Conservation (phyloP, 306 rosid species). For the Pueraria montana region DNA sequence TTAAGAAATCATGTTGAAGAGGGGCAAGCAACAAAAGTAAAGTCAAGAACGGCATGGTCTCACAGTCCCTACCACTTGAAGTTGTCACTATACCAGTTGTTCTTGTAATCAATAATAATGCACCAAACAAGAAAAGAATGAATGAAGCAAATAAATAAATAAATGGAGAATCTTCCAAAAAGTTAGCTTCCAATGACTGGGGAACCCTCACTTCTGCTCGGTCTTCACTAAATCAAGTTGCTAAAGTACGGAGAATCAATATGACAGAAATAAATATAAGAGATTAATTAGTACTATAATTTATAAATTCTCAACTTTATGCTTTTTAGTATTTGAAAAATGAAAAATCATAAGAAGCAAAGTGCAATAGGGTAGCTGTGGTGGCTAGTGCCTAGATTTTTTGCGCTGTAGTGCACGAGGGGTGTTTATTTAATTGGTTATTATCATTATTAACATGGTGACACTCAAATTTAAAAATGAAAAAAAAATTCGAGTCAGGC, state of each 20-base stretch:
- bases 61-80: constrained; percentile 54
- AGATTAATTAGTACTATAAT: not conserved
- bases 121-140: not conserved
- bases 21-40: constrained; percentile 44
- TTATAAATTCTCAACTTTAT: not conserved
- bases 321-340: not conserved
- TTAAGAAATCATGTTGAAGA: constrained; percentile 12
- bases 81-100: constrained; percentile 24
- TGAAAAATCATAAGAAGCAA: not conserved
- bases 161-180: constrained; percentile 45
- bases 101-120: not conserved
- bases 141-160: not conserved
- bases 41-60: constrained; percentile 48
- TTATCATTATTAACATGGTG: not conserved
- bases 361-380: not conserved
- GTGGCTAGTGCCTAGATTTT: constrained; percentile 14
- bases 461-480: not conserved
- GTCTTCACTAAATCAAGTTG: constrained; percentile 2
- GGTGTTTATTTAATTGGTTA: not conserved
- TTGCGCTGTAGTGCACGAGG: constrained; percentile 24
- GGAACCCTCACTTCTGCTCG: constrained; percentile 36
- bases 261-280: not conserved
- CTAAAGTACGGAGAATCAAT: constrained; percentile 15
- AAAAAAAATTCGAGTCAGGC: not conserved
- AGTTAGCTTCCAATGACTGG: constrained; percentile 40